Conservation (phyloP, 2,329 filamentous ascomycete genomes). For the Stemphylium lycopersici region DNA sequence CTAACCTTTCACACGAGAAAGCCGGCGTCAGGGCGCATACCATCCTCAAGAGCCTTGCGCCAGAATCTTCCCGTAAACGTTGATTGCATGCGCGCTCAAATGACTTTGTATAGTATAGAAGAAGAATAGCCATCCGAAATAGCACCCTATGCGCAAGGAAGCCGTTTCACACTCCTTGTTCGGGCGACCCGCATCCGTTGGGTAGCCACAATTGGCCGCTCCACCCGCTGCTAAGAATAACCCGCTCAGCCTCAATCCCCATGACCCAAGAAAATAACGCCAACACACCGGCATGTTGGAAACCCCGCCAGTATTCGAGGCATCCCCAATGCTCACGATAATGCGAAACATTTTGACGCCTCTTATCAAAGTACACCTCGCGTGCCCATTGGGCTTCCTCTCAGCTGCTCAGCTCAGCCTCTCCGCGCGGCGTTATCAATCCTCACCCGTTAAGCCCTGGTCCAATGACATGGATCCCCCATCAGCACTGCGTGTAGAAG, state of each 20-base stretch:
- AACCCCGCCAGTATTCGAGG: not conserved
- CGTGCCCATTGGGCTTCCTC: not conserved
- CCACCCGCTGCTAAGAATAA: conserved; percentile 26
- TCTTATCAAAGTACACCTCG: not conserved
- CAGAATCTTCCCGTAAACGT: not conserved
- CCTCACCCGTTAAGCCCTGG: not conserved
- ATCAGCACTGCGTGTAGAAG: conserved; percentile 13
- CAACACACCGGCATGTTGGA: not conserved
- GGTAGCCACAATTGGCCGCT: conserved; percentile 13
- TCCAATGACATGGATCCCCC: conserved; percentile 7
- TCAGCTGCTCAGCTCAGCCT: conserved; percentile 14
- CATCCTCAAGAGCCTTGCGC: not conserved
- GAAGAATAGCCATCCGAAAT: not conserved
- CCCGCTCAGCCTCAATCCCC: conserved; percentile 25
- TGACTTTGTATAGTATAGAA: not conserved
- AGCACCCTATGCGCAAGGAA: not conserved
- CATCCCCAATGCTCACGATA: not conserved
- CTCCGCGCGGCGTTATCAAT: not conserved
- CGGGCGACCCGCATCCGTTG: conserved; percentile 11
- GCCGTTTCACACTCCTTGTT: conserved; percentile 6
- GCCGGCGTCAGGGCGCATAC: no score
- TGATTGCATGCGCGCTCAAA: not conserved
- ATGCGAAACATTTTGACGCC: not conserved
- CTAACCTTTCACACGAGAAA: not conserved
- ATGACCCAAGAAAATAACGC: conserved; percentile 10